Evolutionary conservation across 2,329 filamentous ascomycete genomes (phyloP).

Genomic region (Huntiella savannae): DNA sequence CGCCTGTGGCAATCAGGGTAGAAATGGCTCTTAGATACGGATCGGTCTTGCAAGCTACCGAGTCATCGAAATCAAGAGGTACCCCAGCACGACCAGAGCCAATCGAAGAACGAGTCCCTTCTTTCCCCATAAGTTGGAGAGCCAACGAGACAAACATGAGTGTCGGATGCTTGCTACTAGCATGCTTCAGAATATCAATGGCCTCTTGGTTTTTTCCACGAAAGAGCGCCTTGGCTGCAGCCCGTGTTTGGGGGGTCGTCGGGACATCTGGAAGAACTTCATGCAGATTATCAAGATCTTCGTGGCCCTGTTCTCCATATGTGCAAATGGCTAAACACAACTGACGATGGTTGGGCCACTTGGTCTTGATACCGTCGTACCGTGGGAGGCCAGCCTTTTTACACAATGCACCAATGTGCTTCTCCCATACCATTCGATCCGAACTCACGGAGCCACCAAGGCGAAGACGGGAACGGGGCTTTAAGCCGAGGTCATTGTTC

Average conservation of each 20-base stretch:
- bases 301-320: conserved; percentile 36
- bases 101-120: conserved; percentile 16
- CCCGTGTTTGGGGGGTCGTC: conserved; percentile 48
- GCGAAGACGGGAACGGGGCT: conserved; percentile 27
- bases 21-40: conserved; percentile 67
- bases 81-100: conserved; percentile 24
- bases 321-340: conserved; percentile 57
- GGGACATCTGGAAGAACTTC: conserved; percentile 27
- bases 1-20: conserved; percentile 54
- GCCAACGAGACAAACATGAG: conserved; percentile 50
- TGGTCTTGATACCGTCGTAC: conserved; percentile 44
- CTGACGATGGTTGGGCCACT: conserved; percentile 50
- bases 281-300: conserved; percentile 21
- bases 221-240: conserved; percentile 58
- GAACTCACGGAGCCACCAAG: conserved; percentile 28
- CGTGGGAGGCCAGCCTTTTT: conserved; percentile 40
- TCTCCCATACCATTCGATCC: conserved; percentile 32
- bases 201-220: conserved; percentile 50
- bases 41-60: conserved; percentile 45
- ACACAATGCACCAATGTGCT: conserved; percentile 43
- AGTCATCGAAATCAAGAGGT: conserved; percentile 38
- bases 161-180: conserved; percentile 42
- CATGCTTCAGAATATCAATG: conserved; percentile 48
- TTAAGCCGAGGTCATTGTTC: conserved; percentile 43
- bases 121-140: conserved; percentile 41